These are phyloP conservation scores for Aspergillus uvarum DNA, from an alignment of 2,329 filamentous ascomycete genomes.

Conservation along the genomic window DNA sequence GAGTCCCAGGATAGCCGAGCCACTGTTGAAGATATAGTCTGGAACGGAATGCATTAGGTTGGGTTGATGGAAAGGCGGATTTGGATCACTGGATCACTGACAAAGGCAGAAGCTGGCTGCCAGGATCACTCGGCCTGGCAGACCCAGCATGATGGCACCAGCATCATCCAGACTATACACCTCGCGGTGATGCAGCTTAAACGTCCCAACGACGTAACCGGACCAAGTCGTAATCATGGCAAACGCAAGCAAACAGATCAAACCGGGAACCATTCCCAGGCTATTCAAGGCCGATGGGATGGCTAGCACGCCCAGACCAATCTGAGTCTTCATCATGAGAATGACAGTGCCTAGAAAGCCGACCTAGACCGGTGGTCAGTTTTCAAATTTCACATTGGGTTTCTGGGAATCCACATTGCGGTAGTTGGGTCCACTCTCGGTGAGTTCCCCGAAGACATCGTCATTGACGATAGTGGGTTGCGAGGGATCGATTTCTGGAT, in stretches of 20 bases:
- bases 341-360: slow-evolving; percentile 45
- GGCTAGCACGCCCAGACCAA: slow-evolving; percentile 50
- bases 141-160: slow-evolving; percentile 55
- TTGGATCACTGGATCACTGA: background rate
- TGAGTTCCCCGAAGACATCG: slow-evolving; percentile 8
- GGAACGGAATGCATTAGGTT: background rate
- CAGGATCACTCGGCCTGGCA: slow-evolving; percentile 52
- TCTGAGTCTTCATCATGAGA: slow-evolving; percentile 49
- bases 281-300: slow-evolving; percentile 48
- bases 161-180: slow-evolving; percentile 60
- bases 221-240: slow-evolving; percentile 51
- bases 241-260: slow-evolving; percentile 45
- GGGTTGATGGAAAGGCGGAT: background rate
- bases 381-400: background rate
- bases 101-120: slow-evolving; percentile 4
- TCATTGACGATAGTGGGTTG: background rate
- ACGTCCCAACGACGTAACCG: slow-evolving; percentile 47
- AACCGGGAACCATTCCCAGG: slow-evolving; percentile 50
- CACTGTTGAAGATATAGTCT: slow-evolving; percentile 38
- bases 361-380: slow-evolving; percentile 26
- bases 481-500: too few relatives aligned
- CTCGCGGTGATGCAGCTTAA: slow-evolving; percentile 55
- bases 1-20: slow-evolving; percentile 43
- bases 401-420: background rate
- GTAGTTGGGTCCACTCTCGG: slow-evolving; percentile 5